Base-by-base conservation (phyloP, 106 monocot species). In the Posidonia australis region DNA sequence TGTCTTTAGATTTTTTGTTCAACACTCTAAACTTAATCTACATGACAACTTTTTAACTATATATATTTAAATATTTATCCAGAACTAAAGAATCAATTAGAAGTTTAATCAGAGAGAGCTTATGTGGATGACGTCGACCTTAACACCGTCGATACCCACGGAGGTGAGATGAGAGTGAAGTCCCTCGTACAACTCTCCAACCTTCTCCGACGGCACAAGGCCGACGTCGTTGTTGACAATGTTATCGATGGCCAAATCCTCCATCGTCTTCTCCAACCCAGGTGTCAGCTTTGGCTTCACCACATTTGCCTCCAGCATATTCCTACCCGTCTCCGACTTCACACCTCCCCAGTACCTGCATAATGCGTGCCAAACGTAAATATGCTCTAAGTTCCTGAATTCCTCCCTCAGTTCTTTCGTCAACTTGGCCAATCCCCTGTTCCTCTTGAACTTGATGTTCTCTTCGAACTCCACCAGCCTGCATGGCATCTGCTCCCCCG, bases 401-500 rank as follows among this genome's bases (percentile, higher is more conserved):
- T 48, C 36, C 24, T 46, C 72, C 71, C 85, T 88, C 28, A 92
- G 46, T 20, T 87, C 84, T 22, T 44, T 65, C 7, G 82, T 81
- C 64, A 92, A 88, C 0, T 71, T 83, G 0, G 71, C 77, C 82
- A 92, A 57, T 1, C 92, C 92, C 1, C 46, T 41, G 3, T 23
- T 49, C 10, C 20, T 27, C 4, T 21, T 66, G 12, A 18, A 61
- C n/a, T 42, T 48, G 60, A 27, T 61, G 71, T 78, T 71, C 63
- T 92, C 92, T 64, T 83, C 58, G 74, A 88, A 88, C 31, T 64
- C 65, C 27, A 78, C 71, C 1, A 92, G 85, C 59, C 92, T 29
- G 74, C 92, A 92, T 10, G 88, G 92, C 92, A 92, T 92, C 71
- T 92, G 92, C 72, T 88, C 92, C 9, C 92, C 92, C 5, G 92